Percentiles rank a stretch among this genome's conserved stretches.
Conservation (phyloP, 805 yeast genomes). For the Ogataea glucozyma region DNA sequence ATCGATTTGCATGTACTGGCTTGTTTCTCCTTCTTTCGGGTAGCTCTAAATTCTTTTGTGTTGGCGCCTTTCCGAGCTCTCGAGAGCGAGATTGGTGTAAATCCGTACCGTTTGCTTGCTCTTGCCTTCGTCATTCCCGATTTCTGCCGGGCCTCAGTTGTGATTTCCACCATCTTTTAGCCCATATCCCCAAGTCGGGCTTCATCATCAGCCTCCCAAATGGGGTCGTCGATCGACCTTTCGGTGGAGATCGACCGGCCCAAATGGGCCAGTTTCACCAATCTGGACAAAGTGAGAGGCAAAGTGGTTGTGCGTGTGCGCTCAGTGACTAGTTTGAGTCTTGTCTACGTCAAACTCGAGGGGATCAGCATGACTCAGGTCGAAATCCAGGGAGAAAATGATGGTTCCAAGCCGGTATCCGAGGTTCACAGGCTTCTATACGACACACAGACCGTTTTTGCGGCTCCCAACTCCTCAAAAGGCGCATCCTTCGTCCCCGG, state of each 20-base stretch:
- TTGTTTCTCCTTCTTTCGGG: too few species aligned
- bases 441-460: slow-evolving; percentile 51
- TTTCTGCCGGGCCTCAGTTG: too few species aligned
- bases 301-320: slow-evolving; percentile 40
- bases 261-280: slow-evolving; percentile 46
- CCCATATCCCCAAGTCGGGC: too few species aligned
- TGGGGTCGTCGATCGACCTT: slow-evolving; percentile 19
- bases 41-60: too few species aligned
- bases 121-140: too few species aligned
- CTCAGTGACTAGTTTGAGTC: slow-evolving; percentile 44
- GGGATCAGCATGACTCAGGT: slow-evolving; percentile 46
- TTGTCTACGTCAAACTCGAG: slow-evolving; percentile 53
- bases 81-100: too few species aligned
- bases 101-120: too few species aligned
- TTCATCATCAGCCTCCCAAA: not conserved
- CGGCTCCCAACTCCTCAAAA: slow-evolving; percentile 46
- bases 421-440: slow-evolving; percentile 51
- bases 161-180: too few species aligned
- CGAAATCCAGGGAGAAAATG: slow-evolving; percentile 29
- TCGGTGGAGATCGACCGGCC: slow-evolving; percentile 22
- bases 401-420: slow-evolving; percentile 13
- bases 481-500: slow-evolving; percentile 54
- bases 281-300: slow-evolving; percentile 46
- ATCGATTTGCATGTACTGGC: too few species aligned
- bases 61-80: too few species aligned